Evolutionary conservation across 1,284 basidiomycete species (phyloP).

Genomic region (Pascua guehoae): DNA sequence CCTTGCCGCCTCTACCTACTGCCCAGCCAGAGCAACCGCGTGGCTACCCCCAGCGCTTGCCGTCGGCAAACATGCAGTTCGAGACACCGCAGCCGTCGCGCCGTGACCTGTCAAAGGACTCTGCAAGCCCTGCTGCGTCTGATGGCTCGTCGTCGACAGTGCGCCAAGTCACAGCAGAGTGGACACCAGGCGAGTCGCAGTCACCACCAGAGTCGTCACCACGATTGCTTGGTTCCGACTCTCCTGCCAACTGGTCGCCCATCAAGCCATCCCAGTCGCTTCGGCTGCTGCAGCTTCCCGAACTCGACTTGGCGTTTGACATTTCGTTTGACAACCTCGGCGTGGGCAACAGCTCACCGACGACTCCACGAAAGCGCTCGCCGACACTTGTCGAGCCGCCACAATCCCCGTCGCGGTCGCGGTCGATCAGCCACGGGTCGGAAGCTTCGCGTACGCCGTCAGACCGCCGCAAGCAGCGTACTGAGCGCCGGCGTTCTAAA

Average conservation of each 20-base stretch:
- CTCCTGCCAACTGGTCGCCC: not conserved
- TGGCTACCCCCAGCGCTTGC: too few relatives aligned
- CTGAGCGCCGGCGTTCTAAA: conserved; percentile 14
- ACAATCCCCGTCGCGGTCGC: conserved; percentile 2
- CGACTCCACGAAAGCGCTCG: conserved; percentile 24
- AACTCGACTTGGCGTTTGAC: conserved; percentile 45
- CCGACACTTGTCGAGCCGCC: not conserved
- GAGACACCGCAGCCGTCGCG: not conserved
- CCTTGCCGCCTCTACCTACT: too few relatives aligned
- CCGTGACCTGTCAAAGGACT: conserved; percentile 6
- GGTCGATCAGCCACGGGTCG: not conserved
- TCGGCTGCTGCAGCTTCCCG: conserved; percentile 41
- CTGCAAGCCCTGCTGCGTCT: conserved; percentile 16
- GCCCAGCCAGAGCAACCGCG: too few relatives aligned
- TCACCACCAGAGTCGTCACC: not conserved
- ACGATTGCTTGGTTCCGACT: too few relatives aligned
- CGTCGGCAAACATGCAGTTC: too few relatives aligned
- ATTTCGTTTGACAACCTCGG: conserved; percentile 32
- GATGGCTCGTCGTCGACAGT: conserved; percentile 15
- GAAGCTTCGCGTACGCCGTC: not conserved
- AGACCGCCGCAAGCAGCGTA: not conserved
- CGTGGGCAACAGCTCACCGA: conserved; percentile 24
- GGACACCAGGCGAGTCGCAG: not conserved
- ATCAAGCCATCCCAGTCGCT: conserved; percentile 20
- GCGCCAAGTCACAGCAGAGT: not conserved